phyloP scores from a whole-genome alignment of 768 basidiomycete genomes.

The Wakefieldia striispora region DNA sequence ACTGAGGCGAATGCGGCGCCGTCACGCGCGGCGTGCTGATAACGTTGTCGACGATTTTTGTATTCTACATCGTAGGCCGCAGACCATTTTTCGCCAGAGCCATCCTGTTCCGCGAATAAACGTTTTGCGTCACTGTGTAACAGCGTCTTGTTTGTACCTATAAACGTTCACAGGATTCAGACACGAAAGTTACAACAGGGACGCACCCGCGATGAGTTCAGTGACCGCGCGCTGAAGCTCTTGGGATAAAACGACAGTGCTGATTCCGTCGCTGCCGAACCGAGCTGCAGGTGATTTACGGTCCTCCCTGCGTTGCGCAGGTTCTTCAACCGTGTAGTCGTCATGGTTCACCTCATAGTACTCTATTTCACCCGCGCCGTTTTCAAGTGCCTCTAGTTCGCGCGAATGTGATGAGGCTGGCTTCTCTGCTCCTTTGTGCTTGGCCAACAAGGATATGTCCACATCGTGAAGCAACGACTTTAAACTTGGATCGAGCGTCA shows the following conservation, averaged over 20 bases:
- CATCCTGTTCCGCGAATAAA: slow-evolving; percentile 49
- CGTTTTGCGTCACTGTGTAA: slow-evolving; percentile 72
- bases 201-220: slow-evolving; percentile 62
- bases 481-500: slow-evolving; percentile 66
- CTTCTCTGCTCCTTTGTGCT: slow-evolving; percentile 31
- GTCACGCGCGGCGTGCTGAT: slow-evolving; percentile 62
- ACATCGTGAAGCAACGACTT: slow-evolving; percentile 61
- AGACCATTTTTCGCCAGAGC: slow-evolving; percentile 47
- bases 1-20: slow-evolving; percentile 84
- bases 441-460: slow-evolving; percentile 56
- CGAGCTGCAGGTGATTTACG: slow-evolving; percentile 79
- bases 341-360: slow-evolving; percentile 35
- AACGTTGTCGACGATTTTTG: slow-evolving; percentile 55
- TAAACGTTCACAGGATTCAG: slow-evolving; percentile 8
- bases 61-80: slow-evolving; percentile 55
- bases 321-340: slow-evolving; percentile 28
- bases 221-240: slow-evolving; percentile 70
- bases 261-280: slow-evolving; percentile 74
- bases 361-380: slow-evolving; percentile 31
- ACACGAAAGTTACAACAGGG: slow-evolving; percentile 1
- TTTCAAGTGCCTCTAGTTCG: slow-evolving; percentile 55
- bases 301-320: slow-evolving; percentile 30
- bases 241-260: slow-evolving; percentile 66
- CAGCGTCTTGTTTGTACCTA: slow-evolving; percentile 62
- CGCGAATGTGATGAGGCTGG: slow-evolving; percentile 30